Base-by-base conservation (phyloP, 192 early-diverging fungal species). In the Gorgonomyces haynaldii region DNA sequence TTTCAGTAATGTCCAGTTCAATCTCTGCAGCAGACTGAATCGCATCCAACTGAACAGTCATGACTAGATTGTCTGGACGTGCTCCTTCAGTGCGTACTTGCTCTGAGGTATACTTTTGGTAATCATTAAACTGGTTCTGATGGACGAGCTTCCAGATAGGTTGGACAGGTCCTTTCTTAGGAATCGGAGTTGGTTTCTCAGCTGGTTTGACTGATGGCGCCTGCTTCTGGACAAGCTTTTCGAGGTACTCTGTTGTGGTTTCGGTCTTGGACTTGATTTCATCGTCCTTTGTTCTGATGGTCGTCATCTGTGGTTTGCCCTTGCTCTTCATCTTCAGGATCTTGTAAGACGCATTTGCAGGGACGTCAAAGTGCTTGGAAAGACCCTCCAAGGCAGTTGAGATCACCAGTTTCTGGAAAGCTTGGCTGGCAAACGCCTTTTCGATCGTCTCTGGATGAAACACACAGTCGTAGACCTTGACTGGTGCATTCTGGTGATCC, bases 381-480 rank as follows among this genome's bases (percentile, higher is more conserved):
- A 78, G 48, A 0, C 75, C 75, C 28, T 78, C 75, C 10, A 73
- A 40, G 10, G 75, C 69, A 6, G 69, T 66, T 9, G 20, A 20
- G 4, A 62, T 45, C 20, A 78, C 50, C 42, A 76, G 48, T 19
- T 60, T 31, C 37, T 61, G 42, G 41, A 78, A 78, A 2, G 41
- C 35, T 6, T 57, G 26, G 22, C 53, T 66, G 21, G 35, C 27
- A 13, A 22, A 23, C 12, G 53, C 59, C 30, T 45, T 25, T 41
- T 54, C 53, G 12, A 67, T 57, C 9, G 71, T 72, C 10, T 42
- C 57, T 35, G 75, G 72, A 62, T 73, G 67, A 42, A 76, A 70
- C 8, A 78, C 65, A 50, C 65, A 73, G 43, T 78, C 75, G 45
- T 74, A 76, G 0, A 78, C 73, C 4, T 52, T 53, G 40, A 66